Evolutionary conservation across 2,329 filamentous ascomycete species (phyloP).

Genomic region (Cadophora luteo-olivacea): DNA sequence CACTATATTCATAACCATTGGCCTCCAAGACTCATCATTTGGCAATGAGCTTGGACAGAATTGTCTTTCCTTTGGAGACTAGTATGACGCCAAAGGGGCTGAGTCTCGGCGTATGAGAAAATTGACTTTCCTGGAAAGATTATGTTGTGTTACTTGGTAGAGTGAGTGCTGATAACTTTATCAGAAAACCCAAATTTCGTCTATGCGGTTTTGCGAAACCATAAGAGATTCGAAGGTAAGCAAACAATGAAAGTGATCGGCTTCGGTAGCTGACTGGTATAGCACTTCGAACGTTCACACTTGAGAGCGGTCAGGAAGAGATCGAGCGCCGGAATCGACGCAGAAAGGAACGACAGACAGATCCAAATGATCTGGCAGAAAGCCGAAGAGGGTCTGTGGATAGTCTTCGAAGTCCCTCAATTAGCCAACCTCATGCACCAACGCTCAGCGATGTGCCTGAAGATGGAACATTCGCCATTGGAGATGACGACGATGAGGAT

Average conservation of each 20-base stretch:
- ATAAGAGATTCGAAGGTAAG: conserved; percentile 74
- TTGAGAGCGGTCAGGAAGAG: conserved; percentile 91
- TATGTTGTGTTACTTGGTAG: neutral
- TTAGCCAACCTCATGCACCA: conserved; percentile 58
- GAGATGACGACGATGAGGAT: conserved; percentile 74
- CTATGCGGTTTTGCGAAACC: conserved; percentile 78
- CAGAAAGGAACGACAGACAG: conserved; percentile 66
- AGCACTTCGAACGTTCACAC: conserved; percentile 82
- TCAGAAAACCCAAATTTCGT: conserved; percentile 80
- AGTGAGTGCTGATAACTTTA: conserved; percentile 16
- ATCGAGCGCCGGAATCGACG: conserved; percentile 79
- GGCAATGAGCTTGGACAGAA: conserved; percentile 25
- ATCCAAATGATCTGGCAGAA: conserved; percentile 52
- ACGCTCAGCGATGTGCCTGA: conserved; percentile 74
- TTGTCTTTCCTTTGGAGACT: conserved; percentile 23
- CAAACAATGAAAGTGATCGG: neutral
- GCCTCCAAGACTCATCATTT: conserved; percentile 18
- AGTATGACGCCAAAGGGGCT: conserved; percentile 31
- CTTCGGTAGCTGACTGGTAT: conserved; percentile 17
- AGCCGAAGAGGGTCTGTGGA: conserved; percentile 68
- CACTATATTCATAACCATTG: neutral
- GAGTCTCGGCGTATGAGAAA: conserved; percentile 27
- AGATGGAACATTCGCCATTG: conserved; percentile 84
- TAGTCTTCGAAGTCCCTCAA: conserved; percentile 68
- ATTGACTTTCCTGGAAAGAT: neutral